Base-by-base conservation (phyloP, 2,329 filamentous ascomycete species). In the Aspergillus brunneoviolaceus region DNA sequence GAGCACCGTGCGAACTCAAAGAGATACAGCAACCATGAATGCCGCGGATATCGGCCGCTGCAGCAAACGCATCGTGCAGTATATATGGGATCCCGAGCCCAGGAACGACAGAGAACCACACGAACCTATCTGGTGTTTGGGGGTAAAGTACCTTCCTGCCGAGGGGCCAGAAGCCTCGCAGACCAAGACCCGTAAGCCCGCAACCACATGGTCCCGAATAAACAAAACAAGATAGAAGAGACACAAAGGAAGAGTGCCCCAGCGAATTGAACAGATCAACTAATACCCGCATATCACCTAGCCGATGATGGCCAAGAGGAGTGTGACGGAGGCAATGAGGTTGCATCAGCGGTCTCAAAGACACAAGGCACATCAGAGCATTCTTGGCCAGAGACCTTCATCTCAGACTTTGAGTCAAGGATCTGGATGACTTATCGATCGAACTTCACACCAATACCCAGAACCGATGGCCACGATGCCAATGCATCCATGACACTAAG, bases 361-460 rank as follows among this genome's bases (percentile, higher is more conserved):
- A 10, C n/a, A 9, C 45, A 59, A 58, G 25, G 56, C 56, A 19
- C 39, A 33, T 58, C 57, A 47, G 59, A 49, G 10, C 62, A 79
- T 61, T 88, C 89, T 60, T 99, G 95, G 95, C 95, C 95, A 10
- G 79, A 84, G 10, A 83, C 86, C 4, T 99, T 99, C 70, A 80
- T 98, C 35, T 89, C 92, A 61, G 95, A 99, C 75, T 96, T 98
- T 70, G 92, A 96, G 74, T 93, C 94, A 5, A 87, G 87, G 62
- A 86, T 97, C 74, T 98, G 95, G 94, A 91, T 99, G 84, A 98
- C 94, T 10, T 99, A 99, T 72, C 87, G 95, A 55, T 95, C 89
- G 27, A 89, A 89, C 67, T 99, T 99, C 73, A 81, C 87, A 10
- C 82, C 87, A 0, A 99, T 99, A 72, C 84, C 90, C 19, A 91